Base-by-base conservation (phyloP, 176 grass and related monocot genomes). In the Rhipidocladum racemiflorum region DNA sequence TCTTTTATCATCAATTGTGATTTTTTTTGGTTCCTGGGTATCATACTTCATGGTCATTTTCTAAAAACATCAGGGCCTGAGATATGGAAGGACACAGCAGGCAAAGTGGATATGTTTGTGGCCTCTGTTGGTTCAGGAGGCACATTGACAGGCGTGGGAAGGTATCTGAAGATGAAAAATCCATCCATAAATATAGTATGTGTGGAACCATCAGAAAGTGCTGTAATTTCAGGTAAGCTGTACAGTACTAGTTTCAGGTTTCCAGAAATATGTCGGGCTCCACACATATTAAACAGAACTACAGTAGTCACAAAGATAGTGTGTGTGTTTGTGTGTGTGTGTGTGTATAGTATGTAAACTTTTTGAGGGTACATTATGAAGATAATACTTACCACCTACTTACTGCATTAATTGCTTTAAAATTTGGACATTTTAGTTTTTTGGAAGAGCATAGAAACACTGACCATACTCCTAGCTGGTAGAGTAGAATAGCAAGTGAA, bases 41-140 rank as follows among this genome's bases (percentile, higher is more conserved):
- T 15, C 21, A 43, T 6, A 48, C 29, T 71, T 39, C 1, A 71
- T 27, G 21, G 17, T 15, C 27, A 77, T 83, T 61, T 88, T 32
- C 15, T 70, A 6, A 44, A 88, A 83, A 65, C 4, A 4, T 24
- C 45, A 97, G 91, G 94, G 23, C 91, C 87, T 24, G 94, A 93
- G 66, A 93, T 97, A 75, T 97, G 94, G 91, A 91, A 83, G 63
- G 94, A 97, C 65, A 90, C 94, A 35, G 81, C 78, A 17, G 91
- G 94, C 42, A 97, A 97, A 89, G 85, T 93, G 4, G 91, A 93
- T 35, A 81, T 86, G 7, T 91, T 94, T 74, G 89, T 92, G 8
- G 56, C 53, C 30, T 81, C 87, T 30, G 71, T 79, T 51, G 89
- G 92, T 21, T 73, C 92, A 83, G 89, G 92, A 60, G 92, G 92